A percentile compares a stretch with the other conserved stretches of the same genome.
These are phyloP conservation scores for Phytopythium delawarense DNA, from an alignment of 352 stramenopile genomes.

Conservation along the genomic window DNA sequence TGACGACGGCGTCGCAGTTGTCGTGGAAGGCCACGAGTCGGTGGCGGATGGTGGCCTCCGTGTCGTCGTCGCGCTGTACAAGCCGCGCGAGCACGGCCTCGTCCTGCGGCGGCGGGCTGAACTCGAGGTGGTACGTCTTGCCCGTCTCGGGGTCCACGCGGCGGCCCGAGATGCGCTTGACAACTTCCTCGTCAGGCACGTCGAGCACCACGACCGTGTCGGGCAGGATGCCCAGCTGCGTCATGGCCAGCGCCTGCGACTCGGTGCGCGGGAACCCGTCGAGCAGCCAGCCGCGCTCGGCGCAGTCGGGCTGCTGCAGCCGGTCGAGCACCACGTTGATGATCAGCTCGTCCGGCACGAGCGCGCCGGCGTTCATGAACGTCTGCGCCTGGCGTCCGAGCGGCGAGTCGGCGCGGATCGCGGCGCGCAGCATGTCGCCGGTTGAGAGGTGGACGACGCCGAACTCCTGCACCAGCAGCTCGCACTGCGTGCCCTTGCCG, in stretches of 20 bases:
- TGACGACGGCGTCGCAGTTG: slow-evolving; percentile 52
- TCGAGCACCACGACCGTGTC: slow-evolving; percentile 92
- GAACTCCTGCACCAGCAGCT: slow-evolving; percentile 82
- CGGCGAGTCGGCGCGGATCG: slow-evolving; percentile 58
- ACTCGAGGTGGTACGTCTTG: slow-evolving; percentile 96
- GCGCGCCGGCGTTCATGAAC: slow-evolving; percentile 85
- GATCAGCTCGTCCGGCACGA: slow-evolving; percentile 92
- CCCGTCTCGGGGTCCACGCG: slow-evolving; percentile 93
- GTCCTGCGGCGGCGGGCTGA: slow-evolving; percentile 88
- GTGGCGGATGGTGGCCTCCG: slow-evolving; percentile 88
- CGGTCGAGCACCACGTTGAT: slow-evolving; percentile 74
- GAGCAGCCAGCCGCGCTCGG: slow-evolving; percentile 86
- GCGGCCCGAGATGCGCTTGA: slow-evolving; percentile 94
- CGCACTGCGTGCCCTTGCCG: slow-evolving; percentile 95
- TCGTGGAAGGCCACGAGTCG: slow-evolving; percentile 87
- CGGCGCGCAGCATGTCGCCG: slow-evolving; percentile 90
- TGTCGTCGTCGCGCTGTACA: slow-evolving; percentile 92
- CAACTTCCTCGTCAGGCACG: slow-evolving; percentile 93
- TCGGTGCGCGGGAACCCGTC: slow-evolving; percentile 92
- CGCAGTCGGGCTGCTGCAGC: slow-evolving; percentile 80
- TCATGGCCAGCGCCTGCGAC: slow-evolving; percentile 78
- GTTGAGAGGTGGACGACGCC: slow-evolving; percentile 91
- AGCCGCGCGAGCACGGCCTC: slow-evolving; percentile 60
- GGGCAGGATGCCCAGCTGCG: slow-evolving; percentile 77
- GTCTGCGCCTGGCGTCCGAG: slow-evolving; percentile 75